Percentiles rank a stretch among this genome's conserved stretches.
Evolutionary conservation across 2,329 filamentous ascomycete species (phyloP).

Genomic region (Cordyceps cicadae): DNA sequence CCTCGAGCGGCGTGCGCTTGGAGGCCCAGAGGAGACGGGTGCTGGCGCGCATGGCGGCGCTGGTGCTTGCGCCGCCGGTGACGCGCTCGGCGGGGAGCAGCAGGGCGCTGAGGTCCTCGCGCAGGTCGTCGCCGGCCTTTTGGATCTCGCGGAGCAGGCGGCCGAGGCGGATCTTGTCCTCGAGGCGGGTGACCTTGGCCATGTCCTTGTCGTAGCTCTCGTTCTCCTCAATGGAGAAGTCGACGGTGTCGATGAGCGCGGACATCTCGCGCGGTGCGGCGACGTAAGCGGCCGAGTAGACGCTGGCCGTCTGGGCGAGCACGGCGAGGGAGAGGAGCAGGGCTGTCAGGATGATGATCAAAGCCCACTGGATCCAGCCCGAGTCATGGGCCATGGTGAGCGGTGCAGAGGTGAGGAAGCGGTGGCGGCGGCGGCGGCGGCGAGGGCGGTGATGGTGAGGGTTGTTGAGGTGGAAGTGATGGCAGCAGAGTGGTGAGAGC

Average conservation of each 20-base stretch:
- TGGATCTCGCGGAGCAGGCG: constrained; percentile 55
- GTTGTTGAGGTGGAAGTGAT: background rate
- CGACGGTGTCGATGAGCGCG: constrained; percentile 51
- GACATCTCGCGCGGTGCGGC: constrained; percentile 50
- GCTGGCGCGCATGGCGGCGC: constrained; percentile 34
- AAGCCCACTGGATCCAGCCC: constrained; percentile 46
- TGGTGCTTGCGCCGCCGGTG: constrained; percentile 34
- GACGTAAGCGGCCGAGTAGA: constrained; percentile 48
- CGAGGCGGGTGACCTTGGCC: constrained; percentile 46
- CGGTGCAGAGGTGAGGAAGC: background rate
- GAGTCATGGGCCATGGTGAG: constrained; percentile 39
- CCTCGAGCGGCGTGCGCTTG: constrained; percentile 45
- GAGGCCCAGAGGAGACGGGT: constrained; percentile 51
- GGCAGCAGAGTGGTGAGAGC: background rate
- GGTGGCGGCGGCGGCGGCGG: background rate
- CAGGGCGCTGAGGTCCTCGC: constrained; percentile 49
- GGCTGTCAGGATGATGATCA: constrained; percentile 50
- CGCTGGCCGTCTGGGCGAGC: constrained; percentile 41
- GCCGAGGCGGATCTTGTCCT: constrained; percentile 53
- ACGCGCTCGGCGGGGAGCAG: constrained; percentile 37
- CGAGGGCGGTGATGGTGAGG: background rate
- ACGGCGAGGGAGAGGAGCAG: constrained; percentile 48
- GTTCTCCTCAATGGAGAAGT: constrained; percentile 56
- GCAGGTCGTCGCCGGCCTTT: constrained; percentile 50
- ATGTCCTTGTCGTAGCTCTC: constrained; percentile 56